phyloP scores from a whole-genome alignment of 2,329 filamentous ascomycete genomes.

The Botrytis pseudocinerea region DNA sequence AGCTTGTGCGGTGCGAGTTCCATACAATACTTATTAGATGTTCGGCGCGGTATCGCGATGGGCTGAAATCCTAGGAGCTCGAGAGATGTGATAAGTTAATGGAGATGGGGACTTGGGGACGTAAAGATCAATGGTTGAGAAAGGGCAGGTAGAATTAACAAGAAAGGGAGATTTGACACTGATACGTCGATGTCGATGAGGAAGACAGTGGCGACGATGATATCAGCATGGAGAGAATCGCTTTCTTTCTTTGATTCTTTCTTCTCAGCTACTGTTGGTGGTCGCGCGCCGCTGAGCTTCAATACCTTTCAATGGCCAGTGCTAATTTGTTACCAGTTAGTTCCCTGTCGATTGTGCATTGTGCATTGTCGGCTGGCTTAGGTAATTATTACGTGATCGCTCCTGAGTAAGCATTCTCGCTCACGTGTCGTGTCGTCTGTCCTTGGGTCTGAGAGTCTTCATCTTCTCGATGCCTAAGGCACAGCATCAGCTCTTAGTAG shows the following conservation, averaged over 20 bases:
- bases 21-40: neutral
- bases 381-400: neutral
- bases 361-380: neutral
- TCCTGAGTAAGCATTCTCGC: neutral
- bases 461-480: too few species aligned
- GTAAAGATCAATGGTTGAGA: neutral
- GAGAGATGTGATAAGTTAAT: neutral
- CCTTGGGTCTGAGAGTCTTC: too few species aligned
- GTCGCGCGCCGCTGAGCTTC: neutral
- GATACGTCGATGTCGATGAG: neutral
- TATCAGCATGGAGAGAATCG: neutral
- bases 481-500: neutral
- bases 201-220: neutral
- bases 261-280: neutral
- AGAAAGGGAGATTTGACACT: neutral
- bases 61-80: neutral
- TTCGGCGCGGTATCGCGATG: neutral
- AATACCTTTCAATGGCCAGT: neutral
- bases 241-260: neutral
- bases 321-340: neutral
- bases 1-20: neutral
- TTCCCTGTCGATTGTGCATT: neutral
- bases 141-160: neutral
- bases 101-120: neutral
- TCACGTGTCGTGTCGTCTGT: too few species aligned